phyloP scores from a whole-genome alignment of 495 filamentous ascomycete genomes.

The Aspergillus taichungensis region DNA sequence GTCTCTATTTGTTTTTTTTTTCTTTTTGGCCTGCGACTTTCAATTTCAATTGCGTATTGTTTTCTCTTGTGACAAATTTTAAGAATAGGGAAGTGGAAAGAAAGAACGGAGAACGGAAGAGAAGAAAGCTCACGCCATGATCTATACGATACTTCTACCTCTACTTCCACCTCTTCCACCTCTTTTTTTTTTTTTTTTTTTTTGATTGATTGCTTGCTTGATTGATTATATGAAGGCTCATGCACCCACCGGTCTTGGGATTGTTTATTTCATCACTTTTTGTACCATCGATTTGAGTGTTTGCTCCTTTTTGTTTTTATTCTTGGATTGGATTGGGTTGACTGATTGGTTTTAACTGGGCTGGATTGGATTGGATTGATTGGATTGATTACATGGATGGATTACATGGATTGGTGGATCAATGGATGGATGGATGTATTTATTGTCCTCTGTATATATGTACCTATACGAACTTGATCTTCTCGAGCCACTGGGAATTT shows the following conservation, averaged over 20 bases:
- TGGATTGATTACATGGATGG: slow-evolving; percentile 2
- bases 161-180: too few species aligned
- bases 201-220: too few species aligned
- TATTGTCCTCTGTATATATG: slow-evolving; percentile 11
- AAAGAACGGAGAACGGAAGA: too few species aligned
- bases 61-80: too few species aligned
- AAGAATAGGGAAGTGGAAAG: too few species aligned
- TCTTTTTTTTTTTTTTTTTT: neutral
- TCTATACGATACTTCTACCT: too few species aligned
- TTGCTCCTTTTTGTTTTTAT: slow-evolving; percentile 12
- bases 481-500: too few species aligned
- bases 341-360: neutral
- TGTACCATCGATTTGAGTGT: slow-evolving; percentile 9
- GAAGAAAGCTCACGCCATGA: too few species aligned
- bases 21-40: too few species aligned
- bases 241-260: neutral
- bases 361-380: neutral
- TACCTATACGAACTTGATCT: neutral
- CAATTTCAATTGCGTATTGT: too few species aligned
- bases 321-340: slow-evolving; percentile 9
- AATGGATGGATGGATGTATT: neutral
- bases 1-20: too few species aligned
- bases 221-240: too few species aligned
- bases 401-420: neutral
- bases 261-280: neutral